Evolutionary conservation across 2,329 filamentous ascomycete species (phyloP).

Genomic region (Cladophialophora exuberans): DNA sequence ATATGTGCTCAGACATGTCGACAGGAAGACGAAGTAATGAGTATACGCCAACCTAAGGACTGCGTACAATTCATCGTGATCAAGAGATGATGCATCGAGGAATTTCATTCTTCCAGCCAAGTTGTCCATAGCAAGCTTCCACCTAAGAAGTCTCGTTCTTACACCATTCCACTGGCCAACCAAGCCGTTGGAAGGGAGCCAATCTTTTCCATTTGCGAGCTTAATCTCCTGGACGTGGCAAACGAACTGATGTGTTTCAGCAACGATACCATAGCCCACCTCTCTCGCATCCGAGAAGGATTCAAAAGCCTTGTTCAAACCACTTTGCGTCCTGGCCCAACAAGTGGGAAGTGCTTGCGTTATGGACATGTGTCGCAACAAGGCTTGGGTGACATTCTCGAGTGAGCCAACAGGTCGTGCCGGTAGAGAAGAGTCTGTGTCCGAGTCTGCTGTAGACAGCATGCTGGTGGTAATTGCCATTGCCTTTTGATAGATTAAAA

Average conservation of each 20-base stretch:
- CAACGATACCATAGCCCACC: conserved; percentile 4
- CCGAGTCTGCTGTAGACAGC: background rate
- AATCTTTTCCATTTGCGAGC: conserved; percentile 13
- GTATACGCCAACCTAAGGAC: conserved; percentile 3
- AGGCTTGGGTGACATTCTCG: background rate
- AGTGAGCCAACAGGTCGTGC: background rate
- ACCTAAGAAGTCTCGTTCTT: background rate
- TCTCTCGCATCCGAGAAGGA: conserved; percentile 11
- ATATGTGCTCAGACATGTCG: conserved; percentile 2
- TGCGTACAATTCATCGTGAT: conserved; percentile 7
- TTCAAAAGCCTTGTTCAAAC: background rate
- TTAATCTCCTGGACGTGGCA: conserved; percentile 9
- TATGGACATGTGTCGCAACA: conserved; percentile 20
- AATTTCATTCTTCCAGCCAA: background rate
- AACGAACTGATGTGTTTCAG: conserved; percentile 17
- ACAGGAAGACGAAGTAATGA: conserved; percentile 18
- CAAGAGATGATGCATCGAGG: background rate
- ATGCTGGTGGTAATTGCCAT: conserved; percentile 6
- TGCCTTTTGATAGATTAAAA: conserved; percentile 17
- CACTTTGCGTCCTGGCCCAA: background rate
- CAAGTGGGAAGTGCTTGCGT: conserved; percentile 6
- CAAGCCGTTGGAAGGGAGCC: conserved; percentile 9
- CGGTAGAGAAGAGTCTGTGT: background rate
- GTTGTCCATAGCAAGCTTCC: background rate
- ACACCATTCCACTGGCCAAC: conserved; percentile 1